phyloP scores from a whole-genome alignment of 176 grass and related monocot species.

The Cenchrus purpureus region DNA sequence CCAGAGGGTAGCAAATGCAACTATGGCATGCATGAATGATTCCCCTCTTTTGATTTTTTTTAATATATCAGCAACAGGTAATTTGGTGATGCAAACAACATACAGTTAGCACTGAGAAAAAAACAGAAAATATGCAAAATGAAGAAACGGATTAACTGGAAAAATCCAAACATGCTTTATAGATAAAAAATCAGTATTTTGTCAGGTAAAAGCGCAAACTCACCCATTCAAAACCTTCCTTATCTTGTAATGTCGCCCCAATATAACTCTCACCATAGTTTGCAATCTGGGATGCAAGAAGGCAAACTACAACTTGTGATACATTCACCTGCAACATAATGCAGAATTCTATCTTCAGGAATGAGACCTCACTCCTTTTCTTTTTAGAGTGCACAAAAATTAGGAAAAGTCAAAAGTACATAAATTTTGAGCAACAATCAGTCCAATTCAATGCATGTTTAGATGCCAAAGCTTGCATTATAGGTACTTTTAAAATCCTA shows the following conservation, averaged over 20 bases:
- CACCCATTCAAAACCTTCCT: conserved; percentile 90
- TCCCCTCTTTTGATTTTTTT: background rate
- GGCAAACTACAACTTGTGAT: conserved; percentile 62
- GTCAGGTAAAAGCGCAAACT: conserved; percentile 41
- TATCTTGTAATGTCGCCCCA: conserved; percentile 87
- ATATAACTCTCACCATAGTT: conserved; percentile 92
- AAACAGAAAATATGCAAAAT: background rate
- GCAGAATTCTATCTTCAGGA: background rate
- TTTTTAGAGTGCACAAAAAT: background rate
- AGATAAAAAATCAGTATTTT: conserved; percentile 25
- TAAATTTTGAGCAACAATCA: background rate
- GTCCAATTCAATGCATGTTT: background rate
- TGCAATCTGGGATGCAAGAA: conserved; percentile 94
- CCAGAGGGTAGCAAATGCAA: background rate
- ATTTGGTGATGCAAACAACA: conserved; percentile 14
- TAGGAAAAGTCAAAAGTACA: background rate
- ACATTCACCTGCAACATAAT: conserved; percentile 59
- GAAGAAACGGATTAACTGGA: conserved; percentile 11
- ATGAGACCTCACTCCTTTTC: background rate
- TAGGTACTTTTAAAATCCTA: background rate
- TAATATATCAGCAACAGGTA: background rate
- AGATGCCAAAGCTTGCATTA: background rate
- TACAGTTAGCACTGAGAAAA: background rate
- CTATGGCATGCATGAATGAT: conserved; percentile 9
- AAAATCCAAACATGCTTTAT: conserved; percentile 3